phyloP scores from a whole-genome alignment of 169 alveolate species.

The Perkinsus marinus region DNA sequence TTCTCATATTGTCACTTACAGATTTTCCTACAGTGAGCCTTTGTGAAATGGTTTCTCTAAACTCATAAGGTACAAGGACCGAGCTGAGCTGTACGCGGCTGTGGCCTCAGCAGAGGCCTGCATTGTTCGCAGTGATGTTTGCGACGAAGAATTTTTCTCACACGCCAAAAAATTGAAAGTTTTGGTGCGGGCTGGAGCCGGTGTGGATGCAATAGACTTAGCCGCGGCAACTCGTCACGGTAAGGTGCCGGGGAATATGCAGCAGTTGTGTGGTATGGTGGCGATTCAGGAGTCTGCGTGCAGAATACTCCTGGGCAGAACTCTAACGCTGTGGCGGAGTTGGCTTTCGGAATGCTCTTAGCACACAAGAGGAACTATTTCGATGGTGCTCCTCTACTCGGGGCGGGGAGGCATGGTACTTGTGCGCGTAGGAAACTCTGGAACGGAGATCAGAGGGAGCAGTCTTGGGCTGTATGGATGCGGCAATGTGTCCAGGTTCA shows the following conservation, averaged over 20 bases:
- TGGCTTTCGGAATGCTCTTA: conserved; percentile 38
- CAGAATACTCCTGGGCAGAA: conserved; percentile 68
- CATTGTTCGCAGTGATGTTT: neutral
- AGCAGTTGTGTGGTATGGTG: too few relatives aligned
- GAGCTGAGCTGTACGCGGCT: neutral
- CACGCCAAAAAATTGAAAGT: neutral
- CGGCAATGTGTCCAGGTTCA: conserved; percentile 20
- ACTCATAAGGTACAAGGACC: neutral
- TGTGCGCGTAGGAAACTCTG: neutral
- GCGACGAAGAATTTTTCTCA: neutral
- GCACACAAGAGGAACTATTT: neutral
- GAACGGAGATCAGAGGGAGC: neutral
- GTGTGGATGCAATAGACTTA: conserved; percentile 50
- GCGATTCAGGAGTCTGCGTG: conserved; percentile 15
- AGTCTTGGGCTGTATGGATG: conserved; percentile 23
- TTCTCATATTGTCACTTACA: too few relatives aligned
- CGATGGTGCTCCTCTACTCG: neutral
- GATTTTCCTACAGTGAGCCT: too few relatives aligned
- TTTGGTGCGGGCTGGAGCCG: conserved; percentile 61
- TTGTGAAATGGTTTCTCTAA: neutral
- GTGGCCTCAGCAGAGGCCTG: neutral
- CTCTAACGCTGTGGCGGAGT: conserved; percentile 68
- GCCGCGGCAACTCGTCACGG: conserved; percentile 37
- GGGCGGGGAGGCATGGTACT: neutral
- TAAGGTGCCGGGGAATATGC: neutral